Evolutionary conservation across 495 filamentous ascomycete species (phyloP), one percentile per base, ranked within the genome.

Genomic region (Penicillium verhagenii): DNA sequence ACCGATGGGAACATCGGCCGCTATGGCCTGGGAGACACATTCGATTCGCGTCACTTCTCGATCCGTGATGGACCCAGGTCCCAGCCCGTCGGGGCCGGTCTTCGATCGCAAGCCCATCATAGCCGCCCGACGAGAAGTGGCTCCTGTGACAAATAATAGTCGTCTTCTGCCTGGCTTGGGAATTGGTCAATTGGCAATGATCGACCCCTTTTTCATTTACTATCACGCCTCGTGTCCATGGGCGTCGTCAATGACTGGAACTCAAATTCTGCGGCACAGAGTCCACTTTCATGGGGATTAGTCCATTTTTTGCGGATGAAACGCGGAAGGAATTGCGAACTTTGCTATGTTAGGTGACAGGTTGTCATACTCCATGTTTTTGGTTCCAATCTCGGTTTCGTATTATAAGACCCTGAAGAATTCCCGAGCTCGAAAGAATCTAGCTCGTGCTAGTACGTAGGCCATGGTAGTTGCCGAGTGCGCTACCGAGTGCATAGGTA

Each of bases 261-360:
- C 42, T 45, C 42, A 45, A 45, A 45, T 21, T 18, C 42, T n/a
- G 23, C 42, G 42, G 42, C 42, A 45, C 23, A 45, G 20, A 45
- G 42, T 13, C 23, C 42, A 24, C 42, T 45, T 45, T 23, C 23
- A 28, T 11, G 40, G 24, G 42, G 23, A 2, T 24, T 14, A 14
- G 3, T 4, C 42, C 13, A 7, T 9, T 23, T 24, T 2, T 7
- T 25, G 23, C 4, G 21, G 20, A 25, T 45, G 23, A 44, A 44
- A 20, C 21, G 20, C 26, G 40, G 40, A 43, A 40, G 18, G 13
- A 6, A 31, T 31, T 6, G 28, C 13, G 13, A 31, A 39, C n/a
- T 1, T 39, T 6, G 37, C 10, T 21, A 9, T 14, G 10, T 21
- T 6, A 18, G 2, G 20, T 21, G 38, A 42, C 18, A 42, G 38